Evolutionary conservation across 2,329 filamentous ascomycete species (phyloP).

Genomic region (Pestalotiopsis sp.): DNA sequence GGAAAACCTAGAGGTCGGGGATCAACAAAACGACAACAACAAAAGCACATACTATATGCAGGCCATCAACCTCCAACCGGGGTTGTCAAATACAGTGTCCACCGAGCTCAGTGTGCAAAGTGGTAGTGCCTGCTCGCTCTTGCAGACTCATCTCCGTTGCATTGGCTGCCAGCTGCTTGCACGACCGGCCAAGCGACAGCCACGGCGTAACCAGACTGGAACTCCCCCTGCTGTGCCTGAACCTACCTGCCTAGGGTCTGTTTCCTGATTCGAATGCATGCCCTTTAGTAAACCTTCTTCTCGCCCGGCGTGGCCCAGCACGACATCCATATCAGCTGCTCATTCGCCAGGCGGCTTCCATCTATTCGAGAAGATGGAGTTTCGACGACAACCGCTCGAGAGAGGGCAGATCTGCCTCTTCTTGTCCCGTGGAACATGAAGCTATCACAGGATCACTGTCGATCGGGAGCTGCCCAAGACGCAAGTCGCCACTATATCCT

Average conservation of each 20-base stretch:
- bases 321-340: background rate
- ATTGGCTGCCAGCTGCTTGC: conserved; percentile 9
- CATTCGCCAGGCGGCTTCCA: background rate
- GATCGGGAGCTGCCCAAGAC: background rate
- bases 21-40: background rate
- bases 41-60: background rate
- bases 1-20: background rate
- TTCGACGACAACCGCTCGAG: background rate
- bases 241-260: background rate
- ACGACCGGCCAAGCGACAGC: background rate
- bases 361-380: background rate
- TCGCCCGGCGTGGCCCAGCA: background rate
- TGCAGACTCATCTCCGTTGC: conserved; percentile 16
- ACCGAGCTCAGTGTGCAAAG: background rate
- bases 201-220: background rate
- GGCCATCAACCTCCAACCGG: background rate
- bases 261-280: background rate
- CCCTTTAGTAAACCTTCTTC: background rate
- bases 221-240: conserved; percentile 1
- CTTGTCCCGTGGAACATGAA: background rate
- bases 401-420: background rate
- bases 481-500: background rate
- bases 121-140: conserved; percentile 4
- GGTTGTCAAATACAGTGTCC: background rate
- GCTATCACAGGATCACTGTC: background rate